Conservation (phyloP, 2,329 filamentous ascomycete genomes). For the Aspergillus bombycis region DNA sequence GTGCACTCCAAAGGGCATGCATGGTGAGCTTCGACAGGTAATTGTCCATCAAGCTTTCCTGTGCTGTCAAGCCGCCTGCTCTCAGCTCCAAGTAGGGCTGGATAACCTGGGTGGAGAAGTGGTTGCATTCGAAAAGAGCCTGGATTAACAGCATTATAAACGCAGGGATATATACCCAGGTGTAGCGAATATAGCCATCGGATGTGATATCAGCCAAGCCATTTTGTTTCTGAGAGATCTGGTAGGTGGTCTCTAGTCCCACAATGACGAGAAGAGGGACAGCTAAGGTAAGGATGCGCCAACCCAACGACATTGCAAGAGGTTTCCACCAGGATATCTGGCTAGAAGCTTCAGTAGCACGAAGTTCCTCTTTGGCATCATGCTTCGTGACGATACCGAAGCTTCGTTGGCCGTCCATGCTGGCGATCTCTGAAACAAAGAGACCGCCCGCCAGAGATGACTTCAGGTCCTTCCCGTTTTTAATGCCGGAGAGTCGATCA, state of each 20-base stretch:
- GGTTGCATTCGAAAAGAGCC: slow-evolving; percentile 20
- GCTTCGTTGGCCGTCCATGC: not conserved
- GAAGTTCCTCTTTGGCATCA: not conserved
- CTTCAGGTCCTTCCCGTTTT: slow-evolving; percentile 1
- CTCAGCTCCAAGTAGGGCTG: slow-evolving; percentile 23
- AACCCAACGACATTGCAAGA: slow-evolving; percentile 2
- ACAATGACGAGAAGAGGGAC: slow-evolving; percentile 9
- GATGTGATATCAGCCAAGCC: slow-evolving; percentile 7
- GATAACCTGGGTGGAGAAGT: slow-evolving; percentile 22
- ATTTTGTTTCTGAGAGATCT: slow-evolving; percentile 3
- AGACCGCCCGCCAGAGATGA: not conserved
- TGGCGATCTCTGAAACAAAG: not conserved
- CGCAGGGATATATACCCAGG: slow-evolving; percentile 26
- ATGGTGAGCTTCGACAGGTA: slow-evolving; percentile 33
- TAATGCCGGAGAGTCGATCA: not conserved
- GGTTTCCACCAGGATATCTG: slow-evolving; percentile 8
- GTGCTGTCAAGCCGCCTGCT: slow-evolving; percentile 10
- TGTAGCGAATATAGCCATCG: slow-evolving; percentile 26
- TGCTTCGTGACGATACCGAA: slow-evolving; percentile 5
- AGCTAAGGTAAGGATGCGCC: slow-evolving; percentile 2
- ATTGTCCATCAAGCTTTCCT: slow-evolving; percentile 22
- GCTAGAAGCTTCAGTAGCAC: not conserved
- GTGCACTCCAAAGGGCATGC: slow-evolving; percentile 60
- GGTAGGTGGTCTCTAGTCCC: slow-evolving; percentile 8
- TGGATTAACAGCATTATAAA: slow-evolving; percentile 22